phyloP scores from a whole-genome alignment of 176 grass and related monocot genomes.

The Lolium rigidum region DNA sequence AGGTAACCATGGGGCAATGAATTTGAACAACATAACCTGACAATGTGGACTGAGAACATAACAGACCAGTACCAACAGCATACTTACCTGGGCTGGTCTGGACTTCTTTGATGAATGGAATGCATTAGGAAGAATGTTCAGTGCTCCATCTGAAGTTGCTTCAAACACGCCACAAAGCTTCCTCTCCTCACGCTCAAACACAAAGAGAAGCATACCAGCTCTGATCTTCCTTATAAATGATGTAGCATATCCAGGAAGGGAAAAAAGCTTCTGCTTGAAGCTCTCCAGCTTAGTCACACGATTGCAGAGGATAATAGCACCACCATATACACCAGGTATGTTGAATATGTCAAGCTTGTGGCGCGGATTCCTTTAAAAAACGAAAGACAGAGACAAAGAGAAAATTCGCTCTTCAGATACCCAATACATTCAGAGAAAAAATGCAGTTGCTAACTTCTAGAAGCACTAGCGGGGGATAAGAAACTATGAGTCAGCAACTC shows the following conservation, averaged over 20 bases:
- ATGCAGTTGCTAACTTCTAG: constrained; percentile 18
- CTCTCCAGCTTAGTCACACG: constrained; percentile 47
- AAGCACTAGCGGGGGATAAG: not conserved
- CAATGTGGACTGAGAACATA: constrained; percentile 27
- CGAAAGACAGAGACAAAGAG: not conserved
- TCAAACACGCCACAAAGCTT: constrained; percentile 74
- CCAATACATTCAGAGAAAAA: constrained; percentile 19
- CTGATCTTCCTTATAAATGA: constrained; percentile 66
- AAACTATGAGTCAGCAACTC: not conserved
- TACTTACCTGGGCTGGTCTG: constrained; percentile 55
- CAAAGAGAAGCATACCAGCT: constrained; percentile 78
- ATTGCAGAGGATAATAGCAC: constrained; percentile 67
- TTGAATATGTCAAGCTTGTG: constrained; percentile 31
- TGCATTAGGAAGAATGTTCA: constrained; percentile 57
- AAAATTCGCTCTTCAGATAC: constrained; percentile 13
- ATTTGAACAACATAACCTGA: constrained; percentile 19
- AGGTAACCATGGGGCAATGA: constrained; percentile 14
- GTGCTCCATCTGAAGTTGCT: constrained; percentile 66
- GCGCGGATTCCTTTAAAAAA: constrained; percentile 42
- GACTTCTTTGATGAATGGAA: constrained; percentile 45
- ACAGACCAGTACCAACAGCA: constrained; percentile 21
- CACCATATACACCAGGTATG: constrained; percentile 56
- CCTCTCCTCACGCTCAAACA: constrained; percentile 61
- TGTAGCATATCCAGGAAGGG: constrained; percentile 52
- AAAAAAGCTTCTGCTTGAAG: constrained; percentile 54